These are phyloP conservation scores for Hevea brasiliensis DNA, from an alignment of 345 rosid genomes.

Conservation along the genomic window DNA sequence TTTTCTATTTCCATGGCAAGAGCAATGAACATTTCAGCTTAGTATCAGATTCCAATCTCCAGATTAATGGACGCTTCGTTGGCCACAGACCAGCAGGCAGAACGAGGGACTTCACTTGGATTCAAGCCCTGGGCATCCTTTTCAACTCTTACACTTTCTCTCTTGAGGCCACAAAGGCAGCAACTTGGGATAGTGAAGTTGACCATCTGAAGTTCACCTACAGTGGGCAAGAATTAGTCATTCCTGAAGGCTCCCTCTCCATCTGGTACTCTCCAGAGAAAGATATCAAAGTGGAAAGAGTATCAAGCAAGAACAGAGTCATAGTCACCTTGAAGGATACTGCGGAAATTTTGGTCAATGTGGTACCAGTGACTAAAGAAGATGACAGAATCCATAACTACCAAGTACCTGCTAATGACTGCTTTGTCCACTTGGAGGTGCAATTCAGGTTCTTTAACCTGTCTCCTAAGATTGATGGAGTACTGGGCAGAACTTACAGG, in stretches of 20 bases:
- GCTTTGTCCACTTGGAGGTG: slow-evolving; percentile 67
- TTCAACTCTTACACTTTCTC: slow-evolving; percentile 54
- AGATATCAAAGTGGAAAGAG: slow-evolving; percentile 56
- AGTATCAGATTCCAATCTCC: slow-evolving; percentile 52
- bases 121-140: slow-evolving; percentile 57
- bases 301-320: slow-evolving; percentile 50
- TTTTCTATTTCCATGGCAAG: slow-evolving; percentile 68
- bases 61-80: slow-evolving; percentile 61
- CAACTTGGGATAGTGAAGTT: slow-evolving; percentile 48
- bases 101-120: slow-evolving; percentile 66
- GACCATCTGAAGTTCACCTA: slow-evolving; percentile 59
- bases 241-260: slow-evolving; percentile 53
- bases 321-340: slow-evolving; percentile 40
- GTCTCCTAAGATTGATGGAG: slow-evolving; percentile 62
- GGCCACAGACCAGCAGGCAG: slow-evolving; percentile 56
- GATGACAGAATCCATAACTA: slow-evolving; percentile 61
- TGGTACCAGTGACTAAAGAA: slow-evolving; percentile 69
- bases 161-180: slow-evolving; percentile 53
- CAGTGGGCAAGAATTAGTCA: slow-evolving; percentile 44
- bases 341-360: slow-evolving; percentile 58
- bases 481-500: slow-evolving; percentile 60
- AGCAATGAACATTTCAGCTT: slow-evolving; percentile 52
- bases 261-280: slow-evolving; percentile 50
- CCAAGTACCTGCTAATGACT: slow-evolving; percentile 53
- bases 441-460: slow-evolving; percentile 59